These are phyloP conservation scores for Alnus rubra DNA, from an alignment of 306 rosid genomes.

Conservation along the genomic window DNA sequence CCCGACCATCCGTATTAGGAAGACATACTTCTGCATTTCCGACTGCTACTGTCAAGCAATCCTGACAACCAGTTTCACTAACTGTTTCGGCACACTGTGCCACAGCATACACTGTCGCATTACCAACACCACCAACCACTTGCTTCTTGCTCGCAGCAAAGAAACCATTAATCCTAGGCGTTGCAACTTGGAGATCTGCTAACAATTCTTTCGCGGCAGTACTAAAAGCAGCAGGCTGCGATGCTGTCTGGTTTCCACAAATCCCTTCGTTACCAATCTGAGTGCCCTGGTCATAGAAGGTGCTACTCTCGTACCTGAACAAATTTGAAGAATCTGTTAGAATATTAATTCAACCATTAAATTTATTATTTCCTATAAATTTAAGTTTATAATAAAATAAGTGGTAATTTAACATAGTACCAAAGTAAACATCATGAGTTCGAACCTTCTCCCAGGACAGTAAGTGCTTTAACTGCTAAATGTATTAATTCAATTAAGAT, in stretches of 20 bases:
- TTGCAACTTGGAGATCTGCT: constrained; percentile 32
- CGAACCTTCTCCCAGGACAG: too few relatives aligned
- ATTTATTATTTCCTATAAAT: too few relatives aligned
- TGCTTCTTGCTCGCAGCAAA: constrained; percentile 43
- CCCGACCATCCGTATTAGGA: constrained; percentile 44
- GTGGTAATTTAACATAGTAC: too few relatives aligned
- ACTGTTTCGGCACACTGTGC: constrained; percentile 64
- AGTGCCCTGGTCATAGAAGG: constrained; percentile 38
- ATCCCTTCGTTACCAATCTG: constrained; percentile 27
- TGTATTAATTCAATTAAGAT: too few relatives aligned
- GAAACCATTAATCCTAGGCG: constrained; percentile 40
- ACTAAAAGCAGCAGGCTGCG: constrained; percentile 23
- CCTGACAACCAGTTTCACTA: constrained; percentile 27
- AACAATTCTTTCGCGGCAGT: constrained; percentile 24
- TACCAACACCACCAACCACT: constrained; percentile 14
- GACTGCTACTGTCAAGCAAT: constrained; percentile 46
- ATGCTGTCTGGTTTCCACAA: constrained; percentile 32
- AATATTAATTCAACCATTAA: too few relatives aligned
- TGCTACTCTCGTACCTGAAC: constrained; percentile 41
- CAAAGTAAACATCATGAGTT: too few relatives aligned
- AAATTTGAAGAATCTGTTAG: too few relatives aligned
- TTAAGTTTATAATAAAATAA: too few relatives aligned
- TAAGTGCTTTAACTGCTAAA: too few relatives aligned
- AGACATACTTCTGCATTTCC: constrained; percentile 43
- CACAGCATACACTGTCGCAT: constrained; percentile 37